Base-by-base conservation (phyloP, 2,329 filamentous ascomycete species). In the Penicillium sp. region DNA sequence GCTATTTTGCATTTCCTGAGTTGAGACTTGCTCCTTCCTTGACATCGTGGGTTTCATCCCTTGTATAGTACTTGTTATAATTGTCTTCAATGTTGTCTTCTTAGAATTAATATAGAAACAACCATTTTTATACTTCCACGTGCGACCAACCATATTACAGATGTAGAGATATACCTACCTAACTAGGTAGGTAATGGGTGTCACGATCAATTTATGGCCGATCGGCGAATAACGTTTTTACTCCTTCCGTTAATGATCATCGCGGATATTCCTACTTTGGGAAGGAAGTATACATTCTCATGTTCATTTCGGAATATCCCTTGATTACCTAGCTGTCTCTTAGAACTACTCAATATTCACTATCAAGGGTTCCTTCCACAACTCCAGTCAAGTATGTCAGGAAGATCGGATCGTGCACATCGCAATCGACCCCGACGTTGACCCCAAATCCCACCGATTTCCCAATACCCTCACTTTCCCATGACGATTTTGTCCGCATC, bases 401-500 rank as follows among this genome's bases (percentile, higher is more conserved):
- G 3, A 44, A 19, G 8, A 45, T 33, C 2, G 6, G 5, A 39
- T 23, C 6, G 9, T 6, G 39, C 19, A 7, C 16, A 19, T 25
- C 19, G 23, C 10, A 23, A 19, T 15, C 21, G 9, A 44, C 13
- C 25, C 19, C 15, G 10, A 31, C 13, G 5, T 44, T 45, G 50
- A 45, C 10, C 34, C 21, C 21, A 10, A 27, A 15, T 4, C 29
- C 5, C 31, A 10, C 15, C 15, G 8, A n/a, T 44, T 15, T 19
- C 27, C 55, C 34, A 53, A 47, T 49, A 41, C 54, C 49, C 48
- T 13, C 51, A 51, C 55, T 49, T 53, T 53, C 44, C 34, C 34
- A 67, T 67, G 65, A 49, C 47, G 21, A 55, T 50, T 34, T 23
- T 61, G 10, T 50, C 57, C 33, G 29, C 56, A 21, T 60, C 58